Evolutionary conservation across 805 yeast genomes (phyloP).

Genomic region (Candida ficus): DNA sequence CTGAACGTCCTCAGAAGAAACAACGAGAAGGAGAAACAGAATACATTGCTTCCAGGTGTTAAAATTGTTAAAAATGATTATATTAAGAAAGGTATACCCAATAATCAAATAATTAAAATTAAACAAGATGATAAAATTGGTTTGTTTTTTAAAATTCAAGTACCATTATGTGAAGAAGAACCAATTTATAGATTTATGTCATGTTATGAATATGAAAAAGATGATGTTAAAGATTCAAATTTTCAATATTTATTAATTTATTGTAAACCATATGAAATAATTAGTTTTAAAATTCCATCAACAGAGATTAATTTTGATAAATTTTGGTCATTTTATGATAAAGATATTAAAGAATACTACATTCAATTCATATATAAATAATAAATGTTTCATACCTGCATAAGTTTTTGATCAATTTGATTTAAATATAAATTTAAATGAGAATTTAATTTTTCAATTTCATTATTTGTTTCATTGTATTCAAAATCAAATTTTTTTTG

Average conservation of each 20-base stretch:
- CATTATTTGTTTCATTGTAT: conserved; percentile 31
- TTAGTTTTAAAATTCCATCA: conserved; percentile 70
- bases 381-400: too few relatives aligned
- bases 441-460: conserved; percentile 21
- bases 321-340: conserved; percentile 73
- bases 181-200: conserved; percentile 78
- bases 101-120: conserved; percentile 61
- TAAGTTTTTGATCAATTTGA: conserved; percentile 5
- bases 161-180: conserved; percentile 40
- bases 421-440: conserved; percentile 14
- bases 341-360: conserved; percentile 60
- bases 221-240: conserved; percentile 40
- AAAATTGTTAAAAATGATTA: conserved; percentile 17
- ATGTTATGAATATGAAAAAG: conserved; percentile 58
- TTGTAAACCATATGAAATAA: conserved; percentile 87
- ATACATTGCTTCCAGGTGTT: too few relatives aligned
- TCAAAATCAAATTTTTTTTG: conserved; percentile 35
- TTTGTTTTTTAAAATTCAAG: conserved; percentile 54
- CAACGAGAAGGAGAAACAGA: not conserved
- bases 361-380: conserved; percentile 39
- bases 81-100: conserved; percentile 42
- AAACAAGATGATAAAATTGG: conserved; percentile 61
- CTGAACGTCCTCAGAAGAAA: conserved; percentile 58
- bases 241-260: conserved; percentile 72
- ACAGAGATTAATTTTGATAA: conserved; percentile 36